Percentiles rank a stretch among this genome's conserved stretches.
Evolutionary conservation across 495 filamentous ascomycete species (phyloP).

Genomic region (Geoglossum glabrum): DNA sequence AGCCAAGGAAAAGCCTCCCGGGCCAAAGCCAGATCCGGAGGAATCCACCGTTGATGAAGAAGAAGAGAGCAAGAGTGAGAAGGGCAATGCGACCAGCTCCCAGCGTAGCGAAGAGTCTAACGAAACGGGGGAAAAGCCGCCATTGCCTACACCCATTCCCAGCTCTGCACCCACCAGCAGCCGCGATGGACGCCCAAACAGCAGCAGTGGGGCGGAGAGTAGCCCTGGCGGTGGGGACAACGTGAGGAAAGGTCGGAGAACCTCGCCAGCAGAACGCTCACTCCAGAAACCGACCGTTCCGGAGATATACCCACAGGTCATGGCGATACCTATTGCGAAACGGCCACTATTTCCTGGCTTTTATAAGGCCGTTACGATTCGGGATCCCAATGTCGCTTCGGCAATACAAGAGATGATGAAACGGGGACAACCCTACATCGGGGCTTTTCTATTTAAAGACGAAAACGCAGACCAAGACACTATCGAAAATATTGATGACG

Average conservation of each 20-base stretch:
- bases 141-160: constrained; percentile 30
- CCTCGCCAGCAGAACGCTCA: constrained; percentile 44
- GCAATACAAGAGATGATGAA: constrained; percentile 95
- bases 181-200: constrained; percentile 7
- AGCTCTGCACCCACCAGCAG: constrained; percentile 18
- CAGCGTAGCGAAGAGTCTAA: constrained; percentile 16
- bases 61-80: constrained; percentile 18
- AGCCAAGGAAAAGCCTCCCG: constrained; percentile 20
- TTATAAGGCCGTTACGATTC: constrained; percentile 95
- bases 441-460: constrained; percentile 92
- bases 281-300: constrained; percentile 75
- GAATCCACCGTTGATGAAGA: constrained; percentile 26
- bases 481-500: constrained; percentile 70
- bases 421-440: constrained; percentile 94
- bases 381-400: constrained; percentile 66
- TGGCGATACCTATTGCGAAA: constrained; percentile 96
- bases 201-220: constrained; percentile 24
- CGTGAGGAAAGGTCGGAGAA: constrained; percentile 35
- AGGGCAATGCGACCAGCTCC: constrained; percentile 18
- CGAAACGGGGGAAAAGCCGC: constrained; percentile 17
- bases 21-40: constrained; percentile 25
- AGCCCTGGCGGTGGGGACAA: constrained; percentile 31
- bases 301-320: constrained; percentile 92
- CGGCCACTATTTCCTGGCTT: constrained; percentile 92
- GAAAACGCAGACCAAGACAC: constrained; percentile 80